Evolutionary conservation across 1,284 basidiomycete genomes (phyloP).

Genomic region (Boletus semigastroideus): DNA sequence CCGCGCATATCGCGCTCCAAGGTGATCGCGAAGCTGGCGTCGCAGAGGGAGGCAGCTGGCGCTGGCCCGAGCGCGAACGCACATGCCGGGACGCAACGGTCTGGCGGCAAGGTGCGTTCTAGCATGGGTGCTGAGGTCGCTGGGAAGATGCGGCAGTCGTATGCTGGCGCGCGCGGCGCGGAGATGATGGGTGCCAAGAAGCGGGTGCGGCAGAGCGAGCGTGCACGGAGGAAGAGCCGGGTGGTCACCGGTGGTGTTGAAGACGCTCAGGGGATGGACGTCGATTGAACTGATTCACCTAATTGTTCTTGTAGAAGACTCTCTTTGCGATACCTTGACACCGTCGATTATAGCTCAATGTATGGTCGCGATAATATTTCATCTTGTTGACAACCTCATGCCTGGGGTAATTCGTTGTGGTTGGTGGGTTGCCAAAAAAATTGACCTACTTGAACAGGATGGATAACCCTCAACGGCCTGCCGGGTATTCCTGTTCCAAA

Average conservation of each 20-base stretch:
- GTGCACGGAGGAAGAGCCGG: conserved; percentile 48
- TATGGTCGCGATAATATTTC: conserved; percentile 15
- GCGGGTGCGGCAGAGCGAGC: conserved; percentile 67
- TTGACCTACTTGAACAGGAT: no score
- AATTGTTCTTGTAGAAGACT: not conserved
- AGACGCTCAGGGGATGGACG: conserved; percentile 26
- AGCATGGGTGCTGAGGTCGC: conserved; percentile 52
- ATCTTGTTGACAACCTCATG: not conserved
- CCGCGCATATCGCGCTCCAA: conserved; percentile 76
- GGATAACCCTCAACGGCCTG: no score
- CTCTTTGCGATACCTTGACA: conserved; percentile 6
- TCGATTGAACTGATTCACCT: conserved; percentile 20
- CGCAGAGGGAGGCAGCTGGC: conserved; percentile 58
- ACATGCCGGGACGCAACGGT: not conserved
- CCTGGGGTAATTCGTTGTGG: not conserved
- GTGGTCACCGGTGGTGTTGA: conserved; percentile 4
- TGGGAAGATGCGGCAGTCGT: conserved; percentile 46
- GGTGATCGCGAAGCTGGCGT: conserved; percentile 71
- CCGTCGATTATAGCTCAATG: not conserved
- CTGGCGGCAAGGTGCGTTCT: conserved; percentile 45
- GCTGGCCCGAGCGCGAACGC: conserved; percentile 20
- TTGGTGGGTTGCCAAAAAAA: no score
- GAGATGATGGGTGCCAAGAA: conserved; percentile 61
- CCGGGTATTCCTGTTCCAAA: no score
- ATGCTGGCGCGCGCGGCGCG: conserved; percentile 32